Evolutionary conservation across 306 rosid genomes (phyloP), one percentile per base, ranked within the genome.

Genomic region (Cicer pinnatifidum): DNA sequence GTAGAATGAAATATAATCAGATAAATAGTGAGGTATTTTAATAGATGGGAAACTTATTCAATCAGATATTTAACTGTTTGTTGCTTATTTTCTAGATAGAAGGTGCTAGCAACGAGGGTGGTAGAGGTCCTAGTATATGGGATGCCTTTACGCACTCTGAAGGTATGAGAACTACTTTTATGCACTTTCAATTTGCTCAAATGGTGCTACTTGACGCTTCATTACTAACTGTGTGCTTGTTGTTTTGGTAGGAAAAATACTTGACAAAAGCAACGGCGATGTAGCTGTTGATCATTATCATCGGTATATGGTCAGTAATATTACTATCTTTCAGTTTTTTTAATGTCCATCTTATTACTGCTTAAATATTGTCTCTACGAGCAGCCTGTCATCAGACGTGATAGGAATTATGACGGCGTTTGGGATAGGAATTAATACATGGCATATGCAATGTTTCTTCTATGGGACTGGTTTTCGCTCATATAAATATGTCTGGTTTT

Each of bases 221-320:
- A 61, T 41, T 48, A 52, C 64, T 78, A 56, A 45, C 12, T 64
- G 50, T 65, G 3, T 50, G 39, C 17, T 11, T 41, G 53, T 86
- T 82, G 74, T 73, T 76, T 78, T 75, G 45, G 13, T 63, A 93
- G 97, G 96, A 19, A 91, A 88, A 63, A 83, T 91, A 19, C 7
- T 86, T 59, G 97, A 93, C 74, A 80, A 76, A 73, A 79, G 98
- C 87, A 93, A 86, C 74, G 97, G 96, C 5, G 96, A 93, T 73
- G 88, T 82, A 58, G 96, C 98, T 54, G 96, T 91, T 75, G 96
- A 91, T 78, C 98, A 93, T 72, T 93, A 89, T 83, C 94, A 93
- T 78, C 88, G 84, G 47, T 93, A 86, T 75, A 84, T 84, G 98
- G 98, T 91, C 75, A 69, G 89, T 77, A 51, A 23, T 71, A 83